These are phyloP conservation scores for Penicillium cinerascens DNA, from an alignment of 495 filamentous ascomycete species.

Conservation along the genomic window DNA sequence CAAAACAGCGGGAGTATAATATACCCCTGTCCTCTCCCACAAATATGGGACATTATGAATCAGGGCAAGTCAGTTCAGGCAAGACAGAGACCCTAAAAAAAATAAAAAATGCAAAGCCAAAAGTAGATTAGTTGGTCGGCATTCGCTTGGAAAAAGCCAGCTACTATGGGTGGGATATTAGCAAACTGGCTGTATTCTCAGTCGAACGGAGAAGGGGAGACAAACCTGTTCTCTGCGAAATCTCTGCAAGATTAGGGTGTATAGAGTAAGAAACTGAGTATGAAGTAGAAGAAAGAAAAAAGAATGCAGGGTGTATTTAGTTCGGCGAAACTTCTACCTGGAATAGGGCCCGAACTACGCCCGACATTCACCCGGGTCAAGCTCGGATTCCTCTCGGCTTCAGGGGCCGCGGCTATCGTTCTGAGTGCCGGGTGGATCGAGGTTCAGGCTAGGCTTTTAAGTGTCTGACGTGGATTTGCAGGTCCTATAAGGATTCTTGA, in stretches of 20 bases:
- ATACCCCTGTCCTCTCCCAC: too few relatives aligned
- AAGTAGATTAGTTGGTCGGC: too few relatives aligned
- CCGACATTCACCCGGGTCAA: slow-evolving; percentile 9
- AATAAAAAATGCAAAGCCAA: too few relatives aligned
- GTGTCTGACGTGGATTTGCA: neutral
- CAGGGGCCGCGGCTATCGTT: neutral
- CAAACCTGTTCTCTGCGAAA: too few relatives aligned
- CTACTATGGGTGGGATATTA: too few relatives aligned
- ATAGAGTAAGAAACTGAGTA: neutral
- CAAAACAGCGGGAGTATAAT: too few relatives aligned
- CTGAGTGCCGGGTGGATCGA: neutral
- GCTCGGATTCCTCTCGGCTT: slow-evolving; percentile 10
- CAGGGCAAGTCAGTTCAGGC: neutral
- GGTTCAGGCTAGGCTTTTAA: neutral
- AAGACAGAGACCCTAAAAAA: too few relatives aligned
- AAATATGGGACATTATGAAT: too few relatives aligned
- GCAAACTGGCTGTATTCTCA: too few relatives aligned
- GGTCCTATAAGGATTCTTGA: neutral
- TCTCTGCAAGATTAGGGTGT: too few relatives aligned
- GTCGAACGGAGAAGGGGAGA: too few relatives aligned
- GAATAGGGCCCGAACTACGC: neutral
- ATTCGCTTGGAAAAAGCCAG: too few relatives aligned
- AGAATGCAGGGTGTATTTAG: neutral
- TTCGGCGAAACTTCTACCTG: neutral
- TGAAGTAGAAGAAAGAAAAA: neutral